Evolutionary conservation across 2,329 filamentous ascomycete species (phyloP), one percentile per base, ranked within the genome.

Genomic region (Microcera coccophila): DNA sequence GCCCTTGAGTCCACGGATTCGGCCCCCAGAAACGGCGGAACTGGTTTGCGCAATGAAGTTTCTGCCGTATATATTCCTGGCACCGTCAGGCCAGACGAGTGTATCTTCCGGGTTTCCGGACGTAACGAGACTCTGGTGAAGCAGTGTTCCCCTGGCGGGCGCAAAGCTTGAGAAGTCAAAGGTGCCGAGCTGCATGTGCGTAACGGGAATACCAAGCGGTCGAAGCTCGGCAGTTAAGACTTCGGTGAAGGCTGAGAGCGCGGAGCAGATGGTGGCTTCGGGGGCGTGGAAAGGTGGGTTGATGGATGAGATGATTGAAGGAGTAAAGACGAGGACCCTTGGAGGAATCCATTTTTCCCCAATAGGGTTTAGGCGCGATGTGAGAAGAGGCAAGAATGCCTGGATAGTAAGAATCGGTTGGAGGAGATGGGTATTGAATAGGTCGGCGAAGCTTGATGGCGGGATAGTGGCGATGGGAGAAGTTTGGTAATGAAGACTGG

Each of bases 391-490:
- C n/a, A 97, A 75, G 69, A 97, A 93, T 40, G 87, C 79, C 68
- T 96, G 90, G 29, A 90, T 84, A 4, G 87, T 90, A 39, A 95
- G 78, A 53, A 97, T 89, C 2, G 91, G 91, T 44, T 90, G 86
- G 41, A 97, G 77, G 11, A 98, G 78, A 59, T 95, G 90, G 14
- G 89, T 91, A 65, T 96, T 95, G 64, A 97, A 82, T 24, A 90
- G 84, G 61, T 96, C 89, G 50, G 88, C 87, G 71, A 95, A 93
- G 57, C 81, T 84, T 21, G 87, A 87, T 0, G 88, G 83, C 5
- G 87, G 82, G 45, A 96, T 84, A 4, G 88, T 90, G 48, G 90
- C 88, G 48, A 97, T 85, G 16, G 88, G 86, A 4, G 87, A 88
- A 19, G 85, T 84, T 39, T 88, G 85, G 64, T 90, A 94, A 59